These are phyloP conservation scores for Microbotryum silenes-acaulis DNA, from an alignment of 1,284 basidiomycete species.

Conservation along the genomic window DNA sequence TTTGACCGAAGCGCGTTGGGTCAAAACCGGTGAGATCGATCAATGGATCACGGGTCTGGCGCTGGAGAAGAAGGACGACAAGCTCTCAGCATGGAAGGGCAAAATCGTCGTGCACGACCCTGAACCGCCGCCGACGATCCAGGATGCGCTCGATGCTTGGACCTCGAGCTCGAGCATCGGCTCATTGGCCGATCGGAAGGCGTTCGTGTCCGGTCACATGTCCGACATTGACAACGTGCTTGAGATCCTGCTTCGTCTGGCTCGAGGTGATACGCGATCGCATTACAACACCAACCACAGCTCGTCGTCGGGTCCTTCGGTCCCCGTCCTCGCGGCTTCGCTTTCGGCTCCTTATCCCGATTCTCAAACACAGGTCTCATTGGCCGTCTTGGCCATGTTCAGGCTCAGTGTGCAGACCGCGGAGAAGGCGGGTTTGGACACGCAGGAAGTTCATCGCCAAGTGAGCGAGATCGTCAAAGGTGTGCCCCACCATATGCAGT, in stretches of 20 bases:
- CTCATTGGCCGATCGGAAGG: conserved; percentile 62
- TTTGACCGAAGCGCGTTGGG: conserved; percentile 90
- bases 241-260: conserved; percentile 80
- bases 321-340: conserved; percentile 44
- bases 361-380: conserved; percentile 85
- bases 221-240: conserved; percentile 67
- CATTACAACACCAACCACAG: conserved; percentile 31
- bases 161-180: conserved; percentile 68
- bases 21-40: conserved; percentile 83
- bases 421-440: conserved; percentile 58
- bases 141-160: conserved; percentile 81
- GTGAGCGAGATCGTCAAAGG: conserved; percentile 81
- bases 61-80: conserved; percentile 45
- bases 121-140: conserved; percentile 90
- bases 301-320: conserved; percentile 42
- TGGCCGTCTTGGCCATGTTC: conserved; percentile 84
- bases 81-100: conserved; percentile 63
- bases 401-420: conserved; percentile 74
- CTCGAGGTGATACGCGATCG: conserved; percentile 64
- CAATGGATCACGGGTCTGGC: conserved; percentile 81
- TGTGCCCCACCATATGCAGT: conserved; percentile 71
- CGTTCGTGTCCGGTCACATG: conserved; percentile 80
- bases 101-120: conserved; percentile 88
- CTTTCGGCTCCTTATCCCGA: conserved; percentile 67
- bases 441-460: conserved; percentile 62